phyloP scores from a whole-genome alignment of 352 stramenopile genomes.

The Pythium grandisporangium region DNA sequence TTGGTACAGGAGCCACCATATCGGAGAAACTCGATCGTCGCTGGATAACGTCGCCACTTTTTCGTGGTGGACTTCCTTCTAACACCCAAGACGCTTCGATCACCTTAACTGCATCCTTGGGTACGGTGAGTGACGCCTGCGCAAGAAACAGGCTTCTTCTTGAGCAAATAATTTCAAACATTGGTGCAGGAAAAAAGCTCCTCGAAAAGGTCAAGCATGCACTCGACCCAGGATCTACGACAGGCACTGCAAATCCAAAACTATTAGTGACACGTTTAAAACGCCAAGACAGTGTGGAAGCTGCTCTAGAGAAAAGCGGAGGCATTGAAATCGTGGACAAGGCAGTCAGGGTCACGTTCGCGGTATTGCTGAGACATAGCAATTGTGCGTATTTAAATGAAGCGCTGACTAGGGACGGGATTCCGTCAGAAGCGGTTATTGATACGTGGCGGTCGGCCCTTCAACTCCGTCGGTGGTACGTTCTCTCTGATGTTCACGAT shows the following conservation, averaged over 20 bases:
- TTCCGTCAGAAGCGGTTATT: conserved; percentile 53
- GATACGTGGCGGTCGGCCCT: conserved; percentile 69
- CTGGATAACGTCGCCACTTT: conserved; percentile 21
- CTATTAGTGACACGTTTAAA: conserved; percentile 55
- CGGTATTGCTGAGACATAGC: conserved; percentile 73
- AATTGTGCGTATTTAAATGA: conserved; percentile 65
- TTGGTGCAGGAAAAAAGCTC: conserved; percentile 66
- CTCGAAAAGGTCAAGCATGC: conserved; percentile 72
- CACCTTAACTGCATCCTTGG: conserved; percentile 1
- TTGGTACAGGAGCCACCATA: conserved; percentile 2
- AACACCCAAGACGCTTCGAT: too few relatives aligned
- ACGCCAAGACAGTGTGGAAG: conserved; percentile 78
- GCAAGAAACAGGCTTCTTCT: conserved; percentile 47
- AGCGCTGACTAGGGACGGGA: conserved; percentile 45
- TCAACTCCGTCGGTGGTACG: conserved; percentile 73
- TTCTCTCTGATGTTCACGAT: background rate
- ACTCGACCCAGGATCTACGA: conserved; percentile 33
- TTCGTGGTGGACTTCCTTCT: conserved; percentile 20
- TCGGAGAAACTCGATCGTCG: conserved; percentile 11
- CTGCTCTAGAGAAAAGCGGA: conserved; percentile 76
- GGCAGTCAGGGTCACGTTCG: conserved; percentile 72
- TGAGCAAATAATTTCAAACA: conserved; percentile 65
- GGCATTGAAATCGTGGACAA: conserved; percentile 74
- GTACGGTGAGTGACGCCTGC: background rate
- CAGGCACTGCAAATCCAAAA: conserved; percentile 40